A percentile compares a stretch with the other conserved stretches of the same genome.
These are phyloP conservation scores for Phytophthora ramorum DNA, from an alignment of 352 stramenopile species.

Conservation along the genomic window DNA sequence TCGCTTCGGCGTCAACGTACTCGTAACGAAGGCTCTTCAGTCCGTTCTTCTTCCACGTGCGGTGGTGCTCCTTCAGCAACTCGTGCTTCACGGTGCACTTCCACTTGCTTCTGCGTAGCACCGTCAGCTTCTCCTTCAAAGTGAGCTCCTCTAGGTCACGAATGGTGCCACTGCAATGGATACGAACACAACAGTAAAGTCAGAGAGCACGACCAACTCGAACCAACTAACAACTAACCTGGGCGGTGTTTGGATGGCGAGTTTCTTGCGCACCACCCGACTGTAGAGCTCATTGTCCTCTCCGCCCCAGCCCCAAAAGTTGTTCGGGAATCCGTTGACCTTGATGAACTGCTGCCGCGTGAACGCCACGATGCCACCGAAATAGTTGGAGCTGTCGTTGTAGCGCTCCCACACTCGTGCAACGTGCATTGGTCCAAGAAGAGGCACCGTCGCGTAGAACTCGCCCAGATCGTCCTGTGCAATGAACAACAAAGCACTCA, in stretches of 20 bases:
- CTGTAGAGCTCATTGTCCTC: conserved; percentile 68
- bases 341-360: conserved; percentile 87
- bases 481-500: background rate
- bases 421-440: conserved; percentile 91
- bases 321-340: conserved; percentile 97
- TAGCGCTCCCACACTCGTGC: conserved; percentile 95
- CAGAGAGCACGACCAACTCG: background rate
- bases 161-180: conserved; percentile 48
- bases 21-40: conserved; percentile 53
- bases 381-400: conserved; percentile 94
- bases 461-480: conserved; percentile 72
- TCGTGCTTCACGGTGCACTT: conserved; percentile 66
- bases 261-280: conserved; percentile 58
- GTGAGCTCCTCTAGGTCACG: conserved; percentile 53
- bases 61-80: conserved; percentile 60
- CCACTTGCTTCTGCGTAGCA: conserved; percentile 52
- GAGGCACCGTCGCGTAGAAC: conserved; percentile 78
- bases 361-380: conserved; percentile 94
- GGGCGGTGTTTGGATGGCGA: conserved; percentile 43
- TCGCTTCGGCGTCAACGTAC: conserved; percentile 45
- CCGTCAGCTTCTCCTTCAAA: conserved; percentile 49
- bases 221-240: conserved; percentile 26
- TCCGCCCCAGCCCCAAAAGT: conserved; percentile 90
- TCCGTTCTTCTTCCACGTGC: conserved; percentile 64
- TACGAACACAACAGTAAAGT: conserved; percentile 1